phyloP scores from a whole-genome alignment of 169 alveolate genomes.

The Eimeria falciformis region DNA sequence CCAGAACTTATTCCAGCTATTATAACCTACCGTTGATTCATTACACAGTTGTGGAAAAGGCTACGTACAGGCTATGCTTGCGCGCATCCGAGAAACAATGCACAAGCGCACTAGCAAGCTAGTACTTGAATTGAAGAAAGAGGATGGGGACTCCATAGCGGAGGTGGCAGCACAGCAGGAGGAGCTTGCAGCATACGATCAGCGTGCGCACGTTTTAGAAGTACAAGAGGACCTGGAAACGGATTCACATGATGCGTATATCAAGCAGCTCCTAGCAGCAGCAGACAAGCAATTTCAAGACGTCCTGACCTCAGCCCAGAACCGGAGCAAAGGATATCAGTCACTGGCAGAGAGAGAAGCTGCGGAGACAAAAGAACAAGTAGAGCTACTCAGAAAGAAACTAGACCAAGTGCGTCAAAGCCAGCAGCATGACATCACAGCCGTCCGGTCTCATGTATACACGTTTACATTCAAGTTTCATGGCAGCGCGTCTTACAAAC shows the following conservation, averaged over 20 bases:
- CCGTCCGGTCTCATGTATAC: no score
- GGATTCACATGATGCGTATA: conserved; percentile 8
- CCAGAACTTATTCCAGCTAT: no score
- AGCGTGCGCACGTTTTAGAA: conserved; percentile 37
- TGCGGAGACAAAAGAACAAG: conserved; percentile 33
- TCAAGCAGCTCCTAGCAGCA: conserved; percentile 27
- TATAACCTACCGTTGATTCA: no score
- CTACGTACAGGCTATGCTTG: conserved; percentile 49
- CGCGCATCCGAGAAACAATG: conserved; percentile 42
- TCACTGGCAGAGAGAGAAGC: conserved; percentile 15
- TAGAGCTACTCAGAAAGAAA: conserved; percentile 14
- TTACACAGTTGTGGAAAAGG: conserved; percentile 10
- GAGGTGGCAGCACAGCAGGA: conserved; percentile 55
- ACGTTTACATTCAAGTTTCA: no score
- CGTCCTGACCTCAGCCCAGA: conserved; percentile 26
- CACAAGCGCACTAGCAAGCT: conserved; percentile 14
- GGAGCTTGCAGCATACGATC: conserved; percentile 41
- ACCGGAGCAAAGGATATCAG: conserved; percentile 5
- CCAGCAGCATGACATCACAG: conserved; percentile 17
- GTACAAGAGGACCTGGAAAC: conserved; percentile 42
- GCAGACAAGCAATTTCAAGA: conserved; percentile 58
- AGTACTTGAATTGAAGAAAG: conserved; percentile 18
- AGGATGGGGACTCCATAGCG: conserved; percentile 5
- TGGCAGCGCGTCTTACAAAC: no score
- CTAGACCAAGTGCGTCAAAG: conserved; percentile 40